Evolutionary conservation across 2,329 filamentous ascomycete genomes (phyloP).

Genomic region (Lachnellula subtilissima): DNA sequence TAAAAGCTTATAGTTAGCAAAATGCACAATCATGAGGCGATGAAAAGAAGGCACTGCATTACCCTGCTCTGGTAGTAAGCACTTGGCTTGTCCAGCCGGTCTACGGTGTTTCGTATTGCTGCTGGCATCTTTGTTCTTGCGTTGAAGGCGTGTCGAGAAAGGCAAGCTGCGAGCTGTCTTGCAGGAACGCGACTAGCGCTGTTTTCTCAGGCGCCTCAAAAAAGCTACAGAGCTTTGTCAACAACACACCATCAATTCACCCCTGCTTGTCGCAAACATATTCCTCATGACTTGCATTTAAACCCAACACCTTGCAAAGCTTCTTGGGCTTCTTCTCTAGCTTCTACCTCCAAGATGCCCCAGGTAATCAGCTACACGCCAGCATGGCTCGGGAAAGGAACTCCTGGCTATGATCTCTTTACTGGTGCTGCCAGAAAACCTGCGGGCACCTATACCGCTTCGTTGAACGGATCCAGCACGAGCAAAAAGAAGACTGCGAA

Average conservation of each 20-base stretch:
- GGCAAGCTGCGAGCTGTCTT: constrained; percentile 5
- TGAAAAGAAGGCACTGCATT: constrained; percentile 30
- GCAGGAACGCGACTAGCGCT: constrained; percentile 17
- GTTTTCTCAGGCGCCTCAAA: constrained; percentile 13
- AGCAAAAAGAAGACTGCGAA: constrained; percentile 39
- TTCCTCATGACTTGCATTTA: constrained; percentile 10
- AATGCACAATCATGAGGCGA: constrained; percentile 9
- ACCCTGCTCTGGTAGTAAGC: constrained; percentile 88
- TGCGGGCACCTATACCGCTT: constrained; percentile 24
- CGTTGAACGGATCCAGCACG: constrained; percentile 16
- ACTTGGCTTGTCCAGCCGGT: constrained; percentile 88
- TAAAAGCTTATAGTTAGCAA: constrained; percentile 23
- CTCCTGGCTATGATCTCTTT: constrained; percentile 76
- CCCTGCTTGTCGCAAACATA: constrained; percentile 6
- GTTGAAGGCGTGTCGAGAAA: not conserved
- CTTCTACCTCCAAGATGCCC: constrained; percentile 57
- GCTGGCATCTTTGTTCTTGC: constrained; percentile 29
- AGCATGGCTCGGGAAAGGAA: constrained; percentile 75
- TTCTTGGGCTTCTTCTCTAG: constrained; percentile 7
- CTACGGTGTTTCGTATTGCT: constrained; percentile 64
- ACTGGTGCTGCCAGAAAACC: constrained; percentile 38
- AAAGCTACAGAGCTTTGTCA: constrained; percentile 18
- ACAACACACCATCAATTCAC: constrained; percentile 14
- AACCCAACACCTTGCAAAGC: not conserved
- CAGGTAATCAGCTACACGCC: constrained; percentile 83